Conservation (phyloP, 2,329 filamentous ascomycete genomes). For the Neonectria sp. region DNA sequence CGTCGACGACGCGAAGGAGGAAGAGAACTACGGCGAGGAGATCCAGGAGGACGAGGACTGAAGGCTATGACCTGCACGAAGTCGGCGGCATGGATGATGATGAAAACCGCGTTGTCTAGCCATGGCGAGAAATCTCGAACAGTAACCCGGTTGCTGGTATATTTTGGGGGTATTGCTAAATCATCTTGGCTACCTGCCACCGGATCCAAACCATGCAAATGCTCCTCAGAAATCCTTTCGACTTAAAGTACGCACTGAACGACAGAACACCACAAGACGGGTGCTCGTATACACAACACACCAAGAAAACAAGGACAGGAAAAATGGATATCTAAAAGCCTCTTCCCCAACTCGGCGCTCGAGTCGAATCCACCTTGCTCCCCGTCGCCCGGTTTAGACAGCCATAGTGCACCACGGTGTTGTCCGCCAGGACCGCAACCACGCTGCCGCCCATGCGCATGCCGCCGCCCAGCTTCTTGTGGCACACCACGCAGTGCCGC, state of each 20-base stretch:
- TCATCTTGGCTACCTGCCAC: constrained; percentile 39
- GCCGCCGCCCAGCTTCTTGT: constrained; percentile 87
- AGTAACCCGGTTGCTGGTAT: constrained; percentile 20
- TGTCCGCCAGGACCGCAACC: constrained; percentile 90
- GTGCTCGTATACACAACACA: constrained; percentile 28
- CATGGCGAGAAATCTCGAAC: not conserved
- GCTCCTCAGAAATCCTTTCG: constrained; percentile 31
- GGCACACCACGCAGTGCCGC: constrained; percentile 90
- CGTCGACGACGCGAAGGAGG: constrained; percentile 72
- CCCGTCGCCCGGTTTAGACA: constrained; percentile 72
- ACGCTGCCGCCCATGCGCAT: constrained; percentile 94
- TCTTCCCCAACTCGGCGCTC: constrained; percentile 56
- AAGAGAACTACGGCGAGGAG: constrained; percentile 91
- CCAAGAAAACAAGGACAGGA: constrained; percentile 21
- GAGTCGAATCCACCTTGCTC: constrained; percentile 51
- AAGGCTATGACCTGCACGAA: constrained; percentile 5
- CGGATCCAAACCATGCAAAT: constrained; percentile 43
- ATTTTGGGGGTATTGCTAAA: constrained; percentile 48
- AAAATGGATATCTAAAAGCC: constrained; percentile 50
- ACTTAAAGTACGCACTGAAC: constrained; percentile 26
- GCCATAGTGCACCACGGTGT: constrained; percentile 85
- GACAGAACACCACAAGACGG: constrained; percentile 15
- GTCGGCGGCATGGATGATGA: not conserved
- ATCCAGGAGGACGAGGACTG: constrained; percentile 74
- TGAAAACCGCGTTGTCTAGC: not conserved